phyloP scores from a whole-genome alignment of 768 basidiomycete genomes.

The Thelephora aurantiotincta region DNA sequence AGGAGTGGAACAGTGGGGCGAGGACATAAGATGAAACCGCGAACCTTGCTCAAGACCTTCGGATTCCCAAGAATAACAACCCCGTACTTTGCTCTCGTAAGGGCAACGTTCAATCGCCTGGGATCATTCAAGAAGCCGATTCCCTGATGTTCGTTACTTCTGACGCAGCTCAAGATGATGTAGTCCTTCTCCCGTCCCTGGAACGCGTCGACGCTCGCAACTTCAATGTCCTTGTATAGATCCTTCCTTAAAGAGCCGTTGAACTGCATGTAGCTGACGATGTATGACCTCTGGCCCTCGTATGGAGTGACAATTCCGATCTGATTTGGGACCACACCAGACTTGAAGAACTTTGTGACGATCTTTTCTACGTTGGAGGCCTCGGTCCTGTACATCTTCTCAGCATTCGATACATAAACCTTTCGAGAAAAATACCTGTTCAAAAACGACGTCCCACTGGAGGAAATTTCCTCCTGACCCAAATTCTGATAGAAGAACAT shows the following conservation, averaged over 20 bases:
- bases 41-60: constrained; percentile 95
- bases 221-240: constrained; percentile 98
- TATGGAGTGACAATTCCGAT: constrained; percentile 99
- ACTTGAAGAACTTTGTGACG: constrained; percentile 99
- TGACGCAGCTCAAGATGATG: constrained; percentile 93
- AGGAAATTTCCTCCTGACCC: constrained; percentile 97
- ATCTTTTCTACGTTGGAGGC: constrained; percentile 99
- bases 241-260: constrained; percentile 99
- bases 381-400: constrained; percentile 54
- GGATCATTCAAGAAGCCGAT: constrained; percentile 99
- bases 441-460: constrained; percentile 95
- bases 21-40: constrained; percentile 9
- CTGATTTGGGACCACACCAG: constrained; percentile 87
- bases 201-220: constrained; percentile 98
- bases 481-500: constrained; percentile 99
- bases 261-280: constrained; percentile 99
- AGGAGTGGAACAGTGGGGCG: constrained; percentile 4
- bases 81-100: constrained; percentile 96
- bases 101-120: constrained; percentile 87
- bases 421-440: constrained; percentile 45
- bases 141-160: constrained; percentile 98
- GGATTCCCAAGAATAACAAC: constrained; percentile 99
- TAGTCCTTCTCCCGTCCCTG: constrained; percentile 99
- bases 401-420: too few species aligned
- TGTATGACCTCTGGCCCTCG: constrained; percentile 95